Conservation (phyloP, 23 red algal genomes). For the Gracilaria domingensis region DNA sequence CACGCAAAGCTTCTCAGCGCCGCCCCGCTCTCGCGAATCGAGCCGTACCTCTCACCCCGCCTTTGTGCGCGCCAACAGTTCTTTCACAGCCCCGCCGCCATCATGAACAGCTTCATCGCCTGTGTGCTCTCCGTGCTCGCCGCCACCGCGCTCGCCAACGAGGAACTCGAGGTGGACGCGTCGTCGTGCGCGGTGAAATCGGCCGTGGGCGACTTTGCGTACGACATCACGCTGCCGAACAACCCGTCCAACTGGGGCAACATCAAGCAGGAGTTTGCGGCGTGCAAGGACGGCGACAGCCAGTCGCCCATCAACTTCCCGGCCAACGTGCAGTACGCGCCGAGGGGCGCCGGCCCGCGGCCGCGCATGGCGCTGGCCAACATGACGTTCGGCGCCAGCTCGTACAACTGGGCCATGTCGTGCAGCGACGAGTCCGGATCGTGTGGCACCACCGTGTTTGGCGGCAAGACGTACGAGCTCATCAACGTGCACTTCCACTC, state of each 20-base stretch:
- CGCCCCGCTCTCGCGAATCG: not conserved
- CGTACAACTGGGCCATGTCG: conserved; percentile 63
- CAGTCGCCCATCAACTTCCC: conserved; percentile 67
- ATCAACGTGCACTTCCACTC: conserved; percentile 72
- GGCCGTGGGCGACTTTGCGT: conserved; percentile 33
- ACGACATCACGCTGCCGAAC: conserved; percentile 28
- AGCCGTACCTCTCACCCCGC: not conserved
- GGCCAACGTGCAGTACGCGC: conserved; percentile 27
- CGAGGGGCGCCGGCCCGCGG: conserved; percentile 14
- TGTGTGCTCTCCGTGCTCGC: not conserved
- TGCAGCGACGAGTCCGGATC: conserved; percentile 38
- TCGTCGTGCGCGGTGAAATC: conserved; percentile 36
- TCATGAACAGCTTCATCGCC: not conserved
- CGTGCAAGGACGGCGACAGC: conserved; percentile 41
- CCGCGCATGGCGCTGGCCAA: conserved; percentile 16
- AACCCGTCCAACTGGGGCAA: conserved; percentile 44
- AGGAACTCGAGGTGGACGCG: conserved; percentile 28
- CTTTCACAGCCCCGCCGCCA: too few species aligned
- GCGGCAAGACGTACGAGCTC: conserved; percentile 44
- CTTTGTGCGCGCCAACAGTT: not conserved
- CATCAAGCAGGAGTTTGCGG: conserved; percentile 37
- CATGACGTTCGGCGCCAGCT: conserved; percentile 38
- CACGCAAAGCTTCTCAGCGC: not conserved
- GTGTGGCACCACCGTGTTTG: conserved; percentile 38
- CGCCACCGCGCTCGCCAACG: not conserved